phyloP scores from a whole-genome alignment of 1,284 basidiomycete species.

The Meira miltonrushii region DNA sequence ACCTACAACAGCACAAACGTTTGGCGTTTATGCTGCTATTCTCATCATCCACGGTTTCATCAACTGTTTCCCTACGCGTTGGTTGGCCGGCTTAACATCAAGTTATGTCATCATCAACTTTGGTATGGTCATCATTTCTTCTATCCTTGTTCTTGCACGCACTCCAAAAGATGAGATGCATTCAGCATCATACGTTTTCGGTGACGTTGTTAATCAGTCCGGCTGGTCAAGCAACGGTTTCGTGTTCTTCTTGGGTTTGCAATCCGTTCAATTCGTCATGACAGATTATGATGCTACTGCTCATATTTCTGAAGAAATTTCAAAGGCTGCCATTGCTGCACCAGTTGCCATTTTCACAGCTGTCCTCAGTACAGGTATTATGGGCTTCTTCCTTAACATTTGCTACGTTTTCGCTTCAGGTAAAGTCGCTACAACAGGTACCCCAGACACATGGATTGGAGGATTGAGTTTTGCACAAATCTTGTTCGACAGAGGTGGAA shows the following conservation, averaged over 20 bases:
- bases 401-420: conserved; percentile 72
- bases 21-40: conserved; percentile 42
- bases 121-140: conserved; percentile 61
- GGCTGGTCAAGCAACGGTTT: conserved; percentile 75
- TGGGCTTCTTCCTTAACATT: conserved; percentile 53
- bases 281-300: conserved; percentile 60
- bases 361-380: conserved; percentile 56
- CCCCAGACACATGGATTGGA: conserved; percentile 38
- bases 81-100: conserved; percentile 71
- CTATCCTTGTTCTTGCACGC: conserved; percentile 73
- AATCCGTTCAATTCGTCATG: conserved; percentile 71
- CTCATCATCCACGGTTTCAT: conserved; percentile 52
- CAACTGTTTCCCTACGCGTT: conserved; percentile 75
- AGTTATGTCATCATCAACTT: conserved; percentile 83
- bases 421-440: conserved; percentile 27
- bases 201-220: conserved; percentile 62
- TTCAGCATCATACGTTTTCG: conserved; percentile 65
- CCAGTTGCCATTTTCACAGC: conserved; percentile 76
- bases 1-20: conserved; percentile 38
- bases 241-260: conserved; percentile 77
- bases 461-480: conserved; percentile 49
- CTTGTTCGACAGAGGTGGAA: conserved; percentile 38
- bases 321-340: conserved; percentile 75
- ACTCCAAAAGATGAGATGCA: conserved; percentile 72
- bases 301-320: conserved; percentile 88